Base-by-base conservation (phyloP, 2,329 filamentous ascomycete species). In the Alternaria panax region DNA sequence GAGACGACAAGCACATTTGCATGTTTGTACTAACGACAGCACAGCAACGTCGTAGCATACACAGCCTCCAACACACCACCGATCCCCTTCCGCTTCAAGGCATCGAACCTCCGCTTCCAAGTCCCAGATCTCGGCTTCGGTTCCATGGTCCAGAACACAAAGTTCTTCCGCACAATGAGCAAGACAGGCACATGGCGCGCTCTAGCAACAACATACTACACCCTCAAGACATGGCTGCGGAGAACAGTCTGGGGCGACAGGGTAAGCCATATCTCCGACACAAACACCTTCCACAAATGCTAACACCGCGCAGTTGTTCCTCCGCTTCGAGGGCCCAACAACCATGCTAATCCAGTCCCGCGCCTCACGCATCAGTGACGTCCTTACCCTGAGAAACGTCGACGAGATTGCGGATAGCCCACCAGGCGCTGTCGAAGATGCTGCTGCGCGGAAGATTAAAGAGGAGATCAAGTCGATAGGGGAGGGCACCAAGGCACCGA, bases 161-260 rank as follows among this genome's bases (percentile, higher is more conserved):
- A 90, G 51, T 95, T 95, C 76, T 85, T 95, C 73, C 85, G 85
- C 50, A 87, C 87, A 3, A 87, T 96, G 83, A 86, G 88, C 56
- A 84, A 88, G 62, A 91, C 92, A 4, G 81, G 85, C 14, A 86
- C 87, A 4, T 98, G 93, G 88, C 91, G 89, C 72, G 82, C 86
- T 8, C 65, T 92, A 1, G 85, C 88, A 41, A 84, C 84, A n/a
- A 73, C 87, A 28, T 78, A 90, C 7, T 92, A 91, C 78, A 86
- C 81, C 36, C 66, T 96, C 20, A 87, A 92, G 60, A 97, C 93
- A 0, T 89, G 90, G 80, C 84, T 90, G 41, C 86, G 93, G 60
- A 87, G 91, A 71, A 92, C 92, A 1, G 91, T 99, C 57, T 98
- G 93, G 92, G 95, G 95, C 22, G 95, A 99, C 75, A 83, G 94